Base-by-base conservation (phyloP, 345 rosid species). In the Salix arbutifolia region DNA sequence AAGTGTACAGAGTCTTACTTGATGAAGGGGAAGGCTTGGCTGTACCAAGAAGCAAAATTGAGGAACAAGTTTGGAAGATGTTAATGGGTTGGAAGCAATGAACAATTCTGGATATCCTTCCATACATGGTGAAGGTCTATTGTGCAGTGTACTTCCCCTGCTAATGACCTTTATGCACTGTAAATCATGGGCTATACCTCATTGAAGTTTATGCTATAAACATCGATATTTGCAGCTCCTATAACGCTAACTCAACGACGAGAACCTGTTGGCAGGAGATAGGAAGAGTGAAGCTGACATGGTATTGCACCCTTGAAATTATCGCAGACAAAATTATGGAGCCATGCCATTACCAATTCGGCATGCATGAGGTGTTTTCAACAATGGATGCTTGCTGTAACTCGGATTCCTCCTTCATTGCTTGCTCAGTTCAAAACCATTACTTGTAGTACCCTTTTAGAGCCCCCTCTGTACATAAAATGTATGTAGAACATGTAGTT, bases 21-120 rank as follows among this genome's bases (percentile, higher is more conserved):
- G 90, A 90, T 52, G 99, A 96, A 84, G 94, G 90, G 62, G 94
- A 90, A 35, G 85, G 88, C 76, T 82, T 82, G 62, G 67, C 85
- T 0, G 72, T 89, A 61, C 82, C 85, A 0, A 81, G 84, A 78
- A 79, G 79, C 72, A 90, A 87, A 80, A 90, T 96, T 11, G 91
- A 90, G 91, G 89, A 84, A 84, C 85, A 83, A 83, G 98, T 91
- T 17, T 91, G 97, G 99, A 96, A 87, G 68, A 84, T 79, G 86
- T 83, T 96, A 75, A 92, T 93, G 97, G 99, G 98, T 62, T 91
- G 98, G 98, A 89, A 93, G 70, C 87, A 84, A 88, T 67, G 23
- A 58, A 30, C 33, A 33, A 53, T 26, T 70, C 35, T 72, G 46
- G 78, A 23, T 53, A 21, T 38, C 12, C 42, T 61, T 52, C 61